A percentile compares a stretch with the other conserved stretches of the same genome.
phyloP scores from a whole-genome alignment of 768 basidiomycete species.

The Pleurotus tuoliensis region DNA sequence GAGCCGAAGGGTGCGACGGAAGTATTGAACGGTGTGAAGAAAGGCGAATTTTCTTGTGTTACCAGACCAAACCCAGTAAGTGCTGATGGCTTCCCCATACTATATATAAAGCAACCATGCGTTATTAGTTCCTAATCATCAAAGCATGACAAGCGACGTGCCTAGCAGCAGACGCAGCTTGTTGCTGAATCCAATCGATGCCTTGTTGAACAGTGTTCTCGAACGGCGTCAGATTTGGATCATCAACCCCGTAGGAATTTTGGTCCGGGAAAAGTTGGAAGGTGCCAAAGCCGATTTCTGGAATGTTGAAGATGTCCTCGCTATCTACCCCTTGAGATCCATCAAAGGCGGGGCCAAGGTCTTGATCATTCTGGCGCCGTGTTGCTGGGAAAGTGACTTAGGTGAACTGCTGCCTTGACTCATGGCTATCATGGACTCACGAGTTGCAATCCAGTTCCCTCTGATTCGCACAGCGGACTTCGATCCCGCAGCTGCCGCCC shows the following conservation, averaged over 20 bases:
- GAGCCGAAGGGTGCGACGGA: constrained; percentile 17
- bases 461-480: constrained; percentile 43
- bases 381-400: constrained; percentile 30
- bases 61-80: constrained; percentile 62
- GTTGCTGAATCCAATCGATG: constrained; percentile 49
- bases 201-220: constrained; percentile 51
- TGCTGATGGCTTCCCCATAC: constrained; percentile 25
- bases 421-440: constrained; percentile 26
- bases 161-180: constrained; percentile 32
- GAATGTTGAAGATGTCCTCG: constrained; percentile 58
- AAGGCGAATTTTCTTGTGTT: constrained; percentile 45
- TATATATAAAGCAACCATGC: not conserved
- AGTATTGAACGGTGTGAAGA: constrained; percentile 62
- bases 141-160: constrained; percentile 25
- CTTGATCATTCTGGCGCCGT: constrained; percentile 39
- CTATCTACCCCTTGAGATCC: constrained; percentile 66
- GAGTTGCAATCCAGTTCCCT: constrained; percentile 56
- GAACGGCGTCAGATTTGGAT: constrained; percentile 46
- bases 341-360: constrained; percentile 49
- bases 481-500: constrained; percentile 26
- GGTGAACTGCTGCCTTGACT: constrained; percentile 3
- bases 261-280: constrained; percentile 74
- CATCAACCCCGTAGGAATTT: constrained; percentile 43
- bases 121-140: constrained; percentile 9
- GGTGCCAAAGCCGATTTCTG: constrained; percentile 50